Evolutionary conservation across 345 rosid species (phyloP), one percentile per base, ranked within the genome.

Genomic region (Pistacia vera): DNA sequence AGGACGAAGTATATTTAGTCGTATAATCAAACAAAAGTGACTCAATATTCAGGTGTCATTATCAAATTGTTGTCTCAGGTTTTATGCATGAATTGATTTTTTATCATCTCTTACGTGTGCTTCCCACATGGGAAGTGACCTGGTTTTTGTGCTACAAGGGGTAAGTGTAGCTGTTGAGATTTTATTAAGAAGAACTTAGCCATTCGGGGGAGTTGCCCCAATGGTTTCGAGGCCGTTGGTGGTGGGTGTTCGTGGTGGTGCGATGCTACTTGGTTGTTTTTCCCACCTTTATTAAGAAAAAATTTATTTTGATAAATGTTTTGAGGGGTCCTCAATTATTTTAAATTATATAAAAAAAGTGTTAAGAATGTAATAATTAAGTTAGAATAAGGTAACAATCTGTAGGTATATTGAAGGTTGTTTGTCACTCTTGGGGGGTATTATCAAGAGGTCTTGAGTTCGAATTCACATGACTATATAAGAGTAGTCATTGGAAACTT

Each of bases 61-160:
- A 78, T 79, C 0, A 0, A 83, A 4, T 87, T 48, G 3, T 77
- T 0, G 85, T 82, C 8, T 86, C 86, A 0, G 87, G 87, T 38
- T 18, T 56, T 2, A 80, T 75, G 79, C 88, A 83, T 36, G 88
- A 85, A 75, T 60, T 85, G 0, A 6, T 84, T 7, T 83, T 75
- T 54, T 79, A 69, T 71, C 66, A 81, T 41, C 0, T 79, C 2
- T 75, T 70, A n/a, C 85, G 67, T 54, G 79, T 11, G 20, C 13
- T 2, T 8, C 88, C 88, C 8, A 78, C 85, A 4, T 79, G 88
- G 59, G 86, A 86, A 7, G 80, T 81, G 48, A 79, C 79, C 8
- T 71, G 56, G 68, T 87, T 82, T 70, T 82, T 66, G 66, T 81
- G 33, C 48, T 86, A n/a, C 88, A 86, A 3, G 88, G 85, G 41